A percentile compares a stretch with the other conserved stretches of the same genome.
These are phyloP conservation scores for Phytophthora chlamydospora DNA, from an alignment of 352 stramenopile species.

Conservation along the genomic window DNA sequence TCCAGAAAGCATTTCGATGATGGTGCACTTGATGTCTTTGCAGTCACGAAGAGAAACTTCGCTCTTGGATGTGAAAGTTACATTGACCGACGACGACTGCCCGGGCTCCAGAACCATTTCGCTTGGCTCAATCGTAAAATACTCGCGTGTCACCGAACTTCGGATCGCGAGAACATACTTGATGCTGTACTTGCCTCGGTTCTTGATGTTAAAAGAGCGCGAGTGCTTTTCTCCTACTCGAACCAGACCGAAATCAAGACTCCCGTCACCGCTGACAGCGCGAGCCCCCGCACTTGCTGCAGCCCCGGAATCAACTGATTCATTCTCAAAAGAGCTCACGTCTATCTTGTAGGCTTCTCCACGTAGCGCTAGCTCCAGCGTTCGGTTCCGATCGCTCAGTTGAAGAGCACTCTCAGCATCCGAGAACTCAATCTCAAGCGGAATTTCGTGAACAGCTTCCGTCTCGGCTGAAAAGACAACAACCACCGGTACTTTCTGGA, in stretches of 20 bases:
- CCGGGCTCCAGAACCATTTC: slow-evolving; percentile 82
- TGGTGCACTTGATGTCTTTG: slow-evolving; percentile 92
- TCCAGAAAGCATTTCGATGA: slow-evolving; percentile 92
- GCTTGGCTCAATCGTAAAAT: slow-evolving; percentile 85
- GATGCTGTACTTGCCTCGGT: slow-evolving; percentile 95
- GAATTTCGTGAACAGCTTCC: slow-evolving; percentile 70
- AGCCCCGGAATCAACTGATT: slow-evolving; percentile 10
- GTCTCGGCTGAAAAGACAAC: slow-evolving; percentile 76
- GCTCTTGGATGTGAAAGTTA: slow-evolving; percentile 79
- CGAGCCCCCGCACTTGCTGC: not conserved
- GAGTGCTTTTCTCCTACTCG: slow-evolving; percentile 90
- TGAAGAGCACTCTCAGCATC: slow-evolving; percentile 77
- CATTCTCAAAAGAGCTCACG: slow-evolving; percentile 80
- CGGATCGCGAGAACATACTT: slow-evolving; percentile 81
- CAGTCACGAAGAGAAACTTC: slow-evolving; percentile 91
- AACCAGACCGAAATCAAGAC: slow-evolving; percentile 92
- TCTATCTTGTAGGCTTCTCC: slow-evolving; percentile 94
- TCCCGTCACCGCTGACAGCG: slow-evolving; percentile 47
- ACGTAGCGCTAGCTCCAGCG: slow-evolving; percentile 45
- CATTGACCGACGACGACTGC: slow-evolving; percentile 63
- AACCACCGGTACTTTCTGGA: slow-evolving; percentile 64
- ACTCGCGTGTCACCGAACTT: slow-evolving; percentile 50
- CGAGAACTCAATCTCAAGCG: slow-evolving; percentile 80
- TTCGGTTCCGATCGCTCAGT: slow-evolving; percentile 42
- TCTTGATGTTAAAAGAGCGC: slow-evolving; percentile 87